Evolutionary conservation across 352 stramenopile genomes (phyloP).

Genomic region (Peronosclerospora sorghi): DNA sequence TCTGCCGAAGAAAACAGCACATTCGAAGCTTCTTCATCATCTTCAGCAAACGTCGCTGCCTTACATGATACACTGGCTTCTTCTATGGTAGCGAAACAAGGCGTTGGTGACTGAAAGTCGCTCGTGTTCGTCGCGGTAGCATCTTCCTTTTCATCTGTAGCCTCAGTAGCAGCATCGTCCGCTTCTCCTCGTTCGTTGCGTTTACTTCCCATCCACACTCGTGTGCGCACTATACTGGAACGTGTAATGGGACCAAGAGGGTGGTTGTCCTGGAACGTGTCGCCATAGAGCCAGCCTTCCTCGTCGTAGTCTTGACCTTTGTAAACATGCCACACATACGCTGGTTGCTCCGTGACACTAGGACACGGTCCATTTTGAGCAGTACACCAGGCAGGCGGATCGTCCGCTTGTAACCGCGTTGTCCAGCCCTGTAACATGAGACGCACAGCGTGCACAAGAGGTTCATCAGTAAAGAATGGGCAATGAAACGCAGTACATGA

Average conservation of each 20-base stretch:
- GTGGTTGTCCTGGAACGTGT: conserved; percentile 52
- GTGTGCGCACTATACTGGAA: conserved; percentile 58
- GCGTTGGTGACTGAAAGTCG: conserved; percentile 25
- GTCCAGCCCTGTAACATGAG: conserved; percentile 49
- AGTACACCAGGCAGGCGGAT: conserved; percentile 64
- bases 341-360: conserved; percentile 48
- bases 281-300: conserved; percentile 75
- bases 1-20: conserved; percentile 12
- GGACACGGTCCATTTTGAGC: conserved; percentile 25
- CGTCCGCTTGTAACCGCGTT: conserved; percentile 46
- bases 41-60: not conserved
- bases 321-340: conserved; percentile 67
- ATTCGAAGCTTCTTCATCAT: not conserved
- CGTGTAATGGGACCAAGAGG: conserved; percentile 52
- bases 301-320: conserved; percentile 77
- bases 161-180: not conserved
- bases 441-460: not conserved
- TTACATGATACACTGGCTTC: not conserved
- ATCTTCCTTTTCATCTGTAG: conserved; percentile 2
- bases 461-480: not conserved
- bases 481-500: not conserved
- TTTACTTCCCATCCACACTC: conserved; percentile 61
- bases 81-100: conserved; percentile 19
- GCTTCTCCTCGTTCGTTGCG: conserved; percentile 18
- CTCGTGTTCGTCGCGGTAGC: conserved; percentile 7